A percentile compares a stretch with the other conserved stretches of the same genome.
phyloP scores from a whole-genome alignment of 2,329 filamentous ascomycete genomes.

The Lecanicillium sp. region DNA sequence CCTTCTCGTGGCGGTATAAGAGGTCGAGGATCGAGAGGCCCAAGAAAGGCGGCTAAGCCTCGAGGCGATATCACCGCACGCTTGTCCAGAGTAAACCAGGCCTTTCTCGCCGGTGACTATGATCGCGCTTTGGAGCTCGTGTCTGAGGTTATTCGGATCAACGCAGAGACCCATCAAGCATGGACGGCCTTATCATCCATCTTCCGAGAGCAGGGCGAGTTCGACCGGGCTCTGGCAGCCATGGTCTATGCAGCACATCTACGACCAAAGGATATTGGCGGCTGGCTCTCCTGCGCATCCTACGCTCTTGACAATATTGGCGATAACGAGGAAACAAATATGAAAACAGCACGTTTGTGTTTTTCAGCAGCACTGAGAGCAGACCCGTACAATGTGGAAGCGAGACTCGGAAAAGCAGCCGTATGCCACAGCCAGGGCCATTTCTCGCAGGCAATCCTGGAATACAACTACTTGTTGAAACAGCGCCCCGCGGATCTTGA shows the following conservation, averaged over 20 bases:
- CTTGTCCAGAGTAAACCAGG: constrained; percentile 60
- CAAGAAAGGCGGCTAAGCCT: constrained; percentile 59
- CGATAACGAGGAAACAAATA: constrained; percentile 41
- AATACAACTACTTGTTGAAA: constrained; percentile 51
- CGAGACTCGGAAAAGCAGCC: constrained; percentile 53
- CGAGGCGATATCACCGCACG: constrained; percentile 65
- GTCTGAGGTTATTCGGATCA: constrained; percentile 60
- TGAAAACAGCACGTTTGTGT: constrained; percentile 51
- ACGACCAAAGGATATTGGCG: constrained; percentile 51
- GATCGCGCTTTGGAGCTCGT: constrained; percentile 52
- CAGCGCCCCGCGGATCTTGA: constrained; percentile 48
- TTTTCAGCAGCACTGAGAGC: constrained; percentile 55
- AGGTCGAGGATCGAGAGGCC: constrained; percentile 35
- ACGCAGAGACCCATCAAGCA: constrained; percentile 59
- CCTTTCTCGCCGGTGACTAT: constrained; percentile 58
- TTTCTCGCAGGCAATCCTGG: constrained; percentile 45
- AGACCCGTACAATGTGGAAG: constrained; percentile 50
- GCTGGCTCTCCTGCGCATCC: constrained; percentile 54
- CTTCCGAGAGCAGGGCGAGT: constrained; percentile 53
- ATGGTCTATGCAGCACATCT: constrained; percentile 58
- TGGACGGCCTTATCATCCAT: constrained; percentile 58
- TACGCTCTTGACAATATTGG: constrained; percentile 47
- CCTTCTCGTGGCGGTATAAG: constrained; percentile 19
- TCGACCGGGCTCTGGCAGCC: constrained; percentile 51
- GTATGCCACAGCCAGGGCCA: constrained; percentile 52